phyloP scores from a whole-genome alignment of 2,329 filamentous ascomycete genomes.

The Phialophora chinensis region DNA sequence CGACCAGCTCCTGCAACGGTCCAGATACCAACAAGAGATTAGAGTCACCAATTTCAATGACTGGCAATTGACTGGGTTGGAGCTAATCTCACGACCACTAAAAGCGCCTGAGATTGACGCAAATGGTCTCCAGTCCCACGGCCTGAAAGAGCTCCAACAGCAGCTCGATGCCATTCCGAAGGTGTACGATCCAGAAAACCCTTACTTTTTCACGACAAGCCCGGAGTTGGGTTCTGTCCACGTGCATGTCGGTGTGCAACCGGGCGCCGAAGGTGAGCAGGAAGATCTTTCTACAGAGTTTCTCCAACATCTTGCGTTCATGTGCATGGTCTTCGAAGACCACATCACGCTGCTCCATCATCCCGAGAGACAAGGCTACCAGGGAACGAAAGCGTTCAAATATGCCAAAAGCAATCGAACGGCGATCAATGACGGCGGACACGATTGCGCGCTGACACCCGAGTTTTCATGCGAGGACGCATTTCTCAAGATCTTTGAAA shows the following conservation, averaged over 20 bases:
- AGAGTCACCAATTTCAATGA: neutral
- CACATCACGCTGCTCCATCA: slow-evolving; percentile 10
- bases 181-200: neutral
- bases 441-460: neutral
- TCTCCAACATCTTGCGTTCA: slow-evolving; percentile 17
- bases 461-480: slow-evolving; percentile 3
- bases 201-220: slow-evolving; percentile 11
- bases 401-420: slow-evolving; percentile 10
- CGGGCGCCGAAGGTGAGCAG: neutral
- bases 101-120: neutral
- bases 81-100: neutral
- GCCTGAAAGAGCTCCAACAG: neutral
- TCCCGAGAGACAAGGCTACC: neutral
- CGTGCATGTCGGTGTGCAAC: slow-evolving; percentile 8
- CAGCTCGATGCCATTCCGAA: neutral
- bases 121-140: neutral
- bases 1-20: neutral
- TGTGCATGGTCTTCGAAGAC: slow-evolving; percentile 13
- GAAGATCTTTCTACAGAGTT: neutral
- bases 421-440: neutral
- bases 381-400: neutral
- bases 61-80: neutral
- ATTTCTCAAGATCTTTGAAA: slow-evolving; percentile 9
- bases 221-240: slow-evolving; percentile 7
- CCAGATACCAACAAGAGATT: neutral